These are phyloP conservation scores for Chaetomium globosum DNA, from an alignment of 2,329 filamentous ascomycete species.

Conservation along the genomic window DNA sequence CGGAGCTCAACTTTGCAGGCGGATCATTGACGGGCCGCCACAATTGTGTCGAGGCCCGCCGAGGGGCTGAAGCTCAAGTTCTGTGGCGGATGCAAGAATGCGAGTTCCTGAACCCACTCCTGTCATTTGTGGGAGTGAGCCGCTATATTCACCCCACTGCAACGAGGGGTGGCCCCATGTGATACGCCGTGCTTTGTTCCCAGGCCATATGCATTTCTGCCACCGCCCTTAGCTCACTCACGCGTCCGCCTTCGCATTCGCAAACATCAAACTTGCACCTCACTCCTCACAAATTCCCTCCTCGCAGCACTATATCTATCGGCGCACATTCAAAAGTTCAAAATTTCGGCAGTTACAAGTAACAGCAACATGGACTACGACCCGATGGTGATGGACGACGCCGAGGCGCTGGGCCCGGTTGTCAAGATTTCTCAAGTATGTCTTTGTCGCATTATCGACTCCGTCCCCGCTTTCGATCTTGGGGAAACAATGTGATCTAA, in stretches of 20 bases:
- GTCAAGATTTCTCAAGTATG: conserved; percentile 63
- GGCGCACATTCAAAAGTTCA: background rate
- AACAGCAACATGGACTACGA: conserved; percentile 58
- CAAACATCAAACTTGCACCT: conserved; percentile 1
- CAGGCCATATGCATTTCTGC: background rate
- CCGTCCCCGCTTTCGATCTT: background rate
- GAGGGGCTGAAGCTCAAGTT: background rate
- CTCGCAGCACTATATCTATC: background rate
- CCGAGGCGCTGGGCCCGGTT: conserved; percentile 58
- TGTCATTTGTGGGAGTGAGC: conserved; percentile 1
- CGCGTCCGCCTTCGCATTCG: background rate
- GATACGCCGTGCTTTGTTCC: background rate
- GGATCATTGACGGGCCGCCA: conserved; percentile 33
- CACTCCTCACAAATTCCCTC: background rate
- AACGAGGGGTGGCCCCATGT: background rate
- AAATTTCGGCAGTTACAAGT: background rate
- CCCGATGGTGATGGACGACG: conserved; percentile 62
- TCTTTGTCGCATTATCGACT: conserved; percentile 25
- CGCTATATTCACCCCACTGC: background rate
- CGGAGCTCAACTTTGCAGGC: conserved; percentile 21
- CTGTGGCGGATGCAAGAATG: background rate
- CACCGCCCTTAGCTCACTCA: background rate
- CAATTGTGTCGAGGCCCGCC: background rate
- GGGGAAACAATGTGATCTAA: conserved; percentile 32
- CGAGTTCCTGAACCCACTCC: background rate